Conservation (phyloP, 306 rosid genomes). For the Purshia tridentata region DNA sequence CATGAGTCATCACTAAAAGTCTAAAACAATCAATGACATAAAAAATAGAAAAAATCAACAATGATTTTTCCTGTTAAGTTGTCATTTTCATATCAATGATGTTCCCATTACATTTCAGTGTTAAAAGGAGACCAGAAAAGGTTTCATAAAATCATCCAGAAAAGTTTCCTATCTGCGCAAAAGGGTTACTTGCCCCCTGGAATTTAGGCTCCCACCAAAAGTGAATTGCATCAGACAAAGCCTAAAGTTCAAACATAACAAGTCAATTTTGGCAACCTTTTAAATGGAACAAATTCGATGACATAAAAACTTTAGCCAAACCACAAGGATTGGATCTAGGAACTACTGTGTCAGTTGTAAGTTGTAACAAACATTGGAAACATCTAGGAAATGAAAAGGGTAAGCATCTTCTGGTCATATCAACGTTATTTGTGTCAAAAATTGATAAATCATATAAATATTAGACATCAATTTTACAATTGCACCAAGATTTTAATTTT, state of each 20-base stretch:
- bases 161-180: neutral
- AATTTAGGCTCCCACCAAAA: neutral
- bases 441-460: neutral
- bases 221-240: neutral
- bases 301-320: conserved; percentile 5
- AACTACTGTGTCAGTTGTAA: neutral
- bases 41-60: neutral
- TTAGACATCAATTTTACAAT: neutral
- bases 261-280: conserved; percentile 16
- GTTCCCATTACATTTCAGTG: neutral
- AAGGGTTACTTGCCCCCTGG: neutral
- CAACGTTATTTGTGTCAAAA: neutral
- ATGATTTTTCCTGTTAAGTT: neutral
- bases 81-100: neutral
- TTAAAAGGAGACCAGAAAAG: too few species aligned
- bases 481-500: neutral
- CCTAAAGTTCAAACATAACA: neutral
- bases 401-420: neutral
- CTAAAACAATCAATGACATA: neutral
- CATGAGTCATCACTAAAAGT: conserved; percentile 2
- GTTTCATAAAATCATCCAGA: neutral
- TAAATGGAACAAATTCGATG: neutral
- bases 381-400: neutral
- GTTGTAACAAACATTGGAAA: neutral
- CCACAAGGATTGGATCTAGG: neutral